Evolutionary conservation across 352 stramenopile species (phyloP), one percentile per base, ranked within the genome.

Genomic region (Pythium aristosporum): DNA sequence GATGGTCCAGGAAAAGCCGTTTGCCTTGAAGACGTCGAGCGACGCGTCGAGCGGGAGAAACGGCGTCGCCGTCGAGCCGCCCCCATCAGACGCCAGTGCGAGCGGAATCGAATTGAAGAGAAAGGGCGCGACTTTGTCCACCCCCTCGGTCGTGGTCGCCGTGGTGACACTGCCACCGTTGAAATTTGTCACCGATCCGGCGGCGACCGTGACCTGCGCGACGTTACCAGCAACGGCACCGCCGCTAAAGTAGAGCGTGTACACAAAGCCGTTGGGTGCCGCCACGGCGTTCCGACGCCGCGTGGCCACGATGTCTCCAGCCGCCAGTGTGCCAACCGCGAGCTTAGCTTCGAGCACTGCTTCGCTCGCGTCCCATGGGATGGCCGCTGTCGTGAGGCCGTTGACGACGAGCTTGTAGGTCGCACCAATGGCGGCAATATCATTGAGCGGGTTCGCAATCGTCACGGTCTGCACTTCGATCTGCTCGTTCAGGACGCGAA

Each of bases 1-100:
- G 54, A 94, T 78, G 0, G 79, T 90, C 85, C 85, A 94, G 7
- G 89, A 46, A 15, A 92, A 89, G 0, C 85, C 85, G 30, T 92
- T 92, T 3, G 85, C 83, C 66, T 91, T 92, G 65, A 75, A 94
- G 11, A 94, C 73, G 9, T 69, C 74, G 2, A 91, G 52, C 11
- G 68, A 49, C 9, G 72, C 57, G 7, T 69, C 65, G 13, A 61
- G 71, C 0, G 70, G 68, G 4, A 92, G 23, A 56, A 75, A 94
- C 13, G 56, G 57, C 0, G 82, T 69, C 0, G 67, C 13, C 0
- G 61, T 74, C 0, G 61, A 68, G 0, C 76, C 25, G n/a, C 74
- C 66, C 11, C 64, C 57, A 1, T 39, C 34, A 10, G 34, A 39
- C 11, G 71, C 37, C 0, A 68, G 47, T 4, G 82, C 82, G 0